Conservation (phyloP, 2,329 filamentous ascomycete species). For the Fulvia fulva region DNA sequence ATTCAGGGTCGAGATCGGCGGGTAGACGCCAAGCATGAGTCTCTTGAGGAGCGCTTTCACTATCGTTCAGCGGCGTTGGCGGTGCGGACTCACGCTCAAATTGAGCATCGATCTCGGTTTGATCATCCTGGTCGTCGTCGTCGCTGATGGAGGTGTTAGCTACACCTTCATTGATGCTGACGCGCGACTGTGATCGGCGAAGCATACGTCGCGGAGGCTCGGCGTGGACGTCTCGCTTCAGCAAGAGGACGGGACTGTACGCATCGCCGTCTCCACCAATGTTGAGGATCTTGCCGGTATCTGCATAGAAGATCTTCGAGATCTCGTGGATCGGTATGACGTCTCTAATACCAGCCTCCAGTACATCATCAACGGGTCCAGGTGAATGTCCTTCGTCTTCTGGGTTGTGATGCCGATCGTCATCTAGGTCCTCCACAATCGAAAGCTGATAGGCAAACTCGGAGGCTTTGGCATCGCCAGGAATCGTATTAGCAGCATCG, state of each 20-base stretch:
- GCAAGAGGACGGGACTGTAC: slow-evolving; percentile 68
- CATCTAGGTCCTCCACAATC: slow-evolving; percentile 76
- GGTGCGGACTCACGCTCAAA: slow-evolving; percentile 40
- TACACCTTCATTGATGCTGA: slow-evolving; percentile 9
- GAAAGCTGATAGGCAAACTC: slow-evolving; percentile 79
- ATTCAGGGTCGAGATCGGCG: slow-evolving; percentile 76
- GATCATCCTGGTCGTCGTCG: slow-evolving; percentile 34
- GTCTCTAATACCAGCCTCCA: slow-evolving; percentile 61
- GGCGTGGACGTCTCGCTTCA: slow-evolving; percentile 68
- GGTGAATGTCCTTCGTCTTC: slow-evolving; percentile 58
- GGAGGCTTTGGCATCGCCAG: slow-evolving; percentile 34
- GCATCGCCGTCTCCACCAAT: slow-evolving; percentile 66
- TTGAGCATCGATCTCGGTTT: slow-evolving; percentile 45
- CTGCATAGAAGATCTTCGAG: slow-evolving; percentile 89
- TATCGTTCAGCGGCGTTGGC: slow-evolving; percentile 13
- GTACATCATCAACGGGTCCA: slow-evolving; percentile 57
- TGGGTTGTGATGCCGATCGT: slow-evolving; percentile 63
- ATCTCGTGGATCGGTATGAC: slow-evolving; percentile 68
- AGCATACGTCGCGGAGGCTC: slow-evolving; percentile 58
- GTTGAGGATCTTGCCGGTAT: slow-evolving; percentile 84
- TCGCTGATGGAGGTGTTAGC: slow-evolving; percentile 14
- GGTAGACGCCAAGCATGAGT: slow-evolving; percentile 12
- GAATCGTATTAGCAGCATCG: slow-evolving; percentile 28
- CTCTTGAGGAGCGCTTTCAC: background rate
- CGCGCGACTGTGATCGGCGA: slow-evolving; percentile 31